Conservation (phyloP, 1,139 yeast genomes). For the Zygosaccharomyces pseudobailii region DNA sequence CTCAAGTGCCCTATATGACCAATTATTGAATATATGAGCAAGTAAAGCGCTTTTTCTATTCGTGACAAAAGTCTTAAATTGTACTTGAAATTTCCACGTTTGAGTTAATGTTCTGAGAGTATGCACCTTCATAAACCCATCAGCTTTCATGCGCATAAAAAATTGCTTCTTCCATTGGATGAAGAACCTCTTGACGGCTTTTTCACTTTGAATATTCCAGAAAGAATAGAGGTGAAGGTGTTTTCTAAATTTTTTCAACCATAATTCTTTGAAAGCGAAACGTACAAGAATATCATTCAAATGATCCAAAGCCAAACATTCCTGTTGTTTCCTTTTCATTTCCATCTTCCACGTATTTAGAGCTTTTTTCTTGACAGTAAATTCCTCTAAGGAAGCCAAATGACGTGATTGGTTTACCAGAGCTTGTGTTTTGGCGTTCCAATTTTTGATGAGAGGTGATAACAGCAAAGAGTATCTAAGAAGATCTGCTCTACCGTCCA, state of each 20-base stretch:
- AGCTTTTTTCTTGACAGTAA: slow-evolving; percentile 11
- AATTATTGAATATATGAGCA: neutral
- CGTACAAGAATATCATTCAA: slow-evolving; percentile 17
- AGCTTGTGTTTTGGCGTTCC: slow-evolving; percentile 17
- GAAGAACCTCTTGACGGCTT: slow-evolving; percentile 5
- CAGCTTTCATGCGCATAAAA: slow-evolving; percentile 7
- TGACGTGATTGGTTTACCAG: neutral
- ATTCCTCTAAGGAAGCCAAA: slow-evolving; percentile 7
- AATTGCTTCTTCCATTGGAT: slow-evolving; percentile 17
- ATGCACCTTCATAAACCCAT: slow-evolving; percentile 6
- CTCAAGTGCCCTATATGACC: neutral
- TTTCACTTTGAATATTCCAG: slow-evolving; percentile 1
- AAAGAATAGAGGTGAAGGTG: slow-evolving; percentile 16
- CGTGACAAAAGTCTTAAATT: neutral
- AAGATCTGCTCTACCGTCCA: slow-evolving; percentile 16
- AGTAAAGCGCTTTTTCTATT: neutral
- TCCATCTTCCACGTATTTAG: slow-evolving; percentile 14
- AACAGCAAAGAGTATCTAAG: slow-evolving; percentile 18
- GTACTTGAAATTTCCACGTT: slow-evolving; percentile 8
- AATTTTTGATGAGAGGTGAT: slow-evolving; percentile 25
- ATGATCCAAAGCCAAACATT: slow-evolving; percentile 11
- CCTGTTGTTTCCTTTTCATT: slow-evolving; percentile 14
- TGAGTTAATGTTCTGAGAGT: neutral
- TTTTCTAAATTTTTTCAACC: slow-evolving; percentile 25
- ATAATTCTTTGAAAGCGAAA: slow-evolving; percentile 22